Evolutionary conservation across 2,329 filamentous ascomycete genomes (phyloP), one percentile per base, ranked within the genome.

Genomic region (Colletotrichum nymphaeae): DNA sequence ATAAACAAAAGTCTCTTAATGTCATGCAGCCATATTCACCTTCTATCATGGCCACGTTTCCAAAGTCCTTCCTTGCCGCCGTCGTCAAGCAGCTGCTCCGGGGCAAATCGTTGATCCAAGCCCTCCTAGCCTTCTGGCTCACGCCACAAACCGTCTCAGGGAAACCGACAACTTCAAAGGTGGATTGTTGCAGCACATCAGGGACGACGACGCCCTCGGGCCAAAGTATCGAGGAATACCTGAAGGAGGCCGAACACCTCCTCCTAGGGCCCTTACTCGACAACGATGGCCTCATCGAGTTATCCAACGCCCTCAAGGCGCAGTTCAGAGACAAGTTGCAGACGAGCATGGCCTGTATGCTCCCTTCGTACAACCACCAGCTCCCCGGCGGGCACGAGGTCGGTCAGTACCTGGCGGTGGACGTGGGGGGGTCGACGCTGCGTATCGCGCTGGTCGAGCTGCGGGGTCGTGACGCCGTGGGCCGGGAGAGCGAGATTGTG

Each of bases 401-500:
- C 56, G 91, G 91, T 30, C 87, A 86, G 65, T 93, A 87, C 78
- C 83, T 93, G 66, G 89, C 91, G 26, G 83, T 93, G 49, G 92
- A 93, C 79, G 89, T 93, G n/a, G 92, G 92, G 49, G 92, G 92
- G 2, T 93, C 92, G 49, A 93, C 91, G 12, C 83, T 93, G 73
- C 86, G 91, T 65, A 89, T 93, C 35, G 91, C 90, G 6, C 78
- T 93, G 76, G 89, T 93, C 58, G 87, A 91, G 75, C 84, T 93
- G 69, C 83, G 83, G 64, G 89, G 90, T 12, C 83, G 84, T 35
- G 75, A 75, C 6, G 79, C 78, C 8, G 68, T 60, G 53, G 83
- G 81, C 24, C 80, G 81, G 62, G 85, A 85, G 77, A 87, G 84
- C 76, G 83, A 84, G 70, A 91, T 92, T 74, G 80, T 91, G 69